phyloP scores from a whole-genome alignment of 2,329 filamentous ascomycete species.

The Balansia obtecta region DNA sequence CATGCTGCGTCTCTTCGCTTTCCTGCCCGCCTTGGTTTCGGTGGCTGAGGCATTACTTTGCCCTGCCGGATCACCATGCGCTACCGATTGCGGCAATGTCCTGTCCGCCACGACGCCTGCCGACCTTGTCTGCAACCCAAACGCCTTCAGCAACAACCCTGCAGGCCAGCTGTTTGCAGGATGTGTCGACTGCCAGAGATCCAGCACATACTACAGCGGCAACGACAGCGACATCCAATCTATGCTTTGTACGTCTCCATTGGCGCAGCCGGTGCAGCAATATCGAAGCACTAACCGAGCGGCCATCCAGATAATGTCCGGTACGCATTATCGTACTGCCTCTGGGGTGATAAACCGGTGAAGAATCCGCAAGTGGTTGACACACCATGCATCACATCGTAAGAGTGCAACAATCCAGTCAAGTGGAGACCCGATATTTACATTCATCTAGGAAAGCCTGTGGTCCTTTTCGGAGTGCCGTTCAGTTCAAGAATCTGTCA shows the following conservation, averaged over 20 bases:
- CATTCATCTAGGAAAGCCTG: slow-evolving; percentile 35
- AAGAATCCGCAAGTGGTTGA: slow-evolving; percentile 26
- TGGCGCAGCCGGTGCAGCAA: not conserved
- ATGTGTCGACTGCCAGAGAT: slow-evolving; percentile 39
- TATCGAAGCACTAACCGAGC: not conserved
- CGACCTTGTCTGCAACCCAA: slow-evolving; percentile 37
- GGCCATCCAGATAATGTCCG: slow-evolving; percentile 40
- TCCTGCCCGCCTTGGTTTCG: slow-evolving; percentile 8
- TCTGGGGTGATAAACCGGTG: slow-evolving; percentile 32
- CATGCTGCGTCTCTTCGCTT: not conserved
- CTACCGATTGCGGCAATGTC: slow-evolving; percentile 40
- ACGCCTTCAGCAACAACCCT: slow-evolving; percentile 22
- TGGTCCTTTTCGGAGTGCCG: slow-evolving; percentile 30
- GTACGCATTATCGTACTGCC: slow-evolving; percentile 41
- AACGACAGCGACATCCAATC: slow-evolving; percentile 40
- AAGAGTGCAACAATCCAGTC: not conserved
- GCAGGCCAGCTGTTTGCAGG: slow-evolving; percentile 36
- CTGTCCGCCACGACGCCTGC: slow-evolving; percentile 29
- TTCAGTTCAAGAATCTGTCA: slow-evolving; percentile 38
- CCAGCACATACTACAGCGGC: slow-evolving; percentile 32
- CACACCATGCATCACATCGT: slow-evolving; percentile 42
- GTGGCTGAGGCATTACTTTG: slow-evolving; percentile 26
- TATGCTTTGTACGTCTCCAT: slow-evolving; percentile 37
- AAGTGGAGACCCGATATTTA: slow-evolving; percentile 12
- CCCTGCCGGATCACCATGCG: slow-evolving; percentile 35